Evolutionary conservation across 192 early-diverging fungal species (phyloP).

Genomic region (Chytriomyces hyalinus): DNA sequence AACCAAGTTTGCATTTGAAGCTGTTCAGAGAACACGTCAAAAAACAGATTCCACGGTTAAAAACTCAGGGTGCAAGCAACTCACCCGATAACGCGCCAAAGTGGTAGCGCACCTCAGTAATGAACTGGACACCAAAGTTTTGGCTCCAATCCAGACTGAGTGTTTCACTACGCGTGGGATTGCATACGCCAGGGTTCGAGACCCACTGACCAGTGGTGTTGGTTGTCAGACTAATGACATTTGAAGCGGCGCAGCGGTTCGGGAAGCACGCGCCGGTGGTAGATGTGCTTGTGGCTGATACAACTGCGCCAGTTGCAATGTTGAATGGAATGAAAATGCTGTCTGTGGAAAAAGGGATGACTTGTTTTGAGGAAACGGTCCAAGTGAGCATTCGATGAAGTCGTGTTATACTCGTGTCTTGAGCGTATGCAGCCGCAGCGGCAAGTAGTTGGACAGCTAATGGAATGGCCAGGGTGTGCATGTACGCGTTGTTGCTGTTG

Average conservation of each 20-base stretch:
- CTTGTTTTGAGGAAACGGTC: no score
- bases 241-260: constrained; percentile 1
- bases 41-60: neutral
- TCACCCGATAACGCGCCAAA: constrained; percentile 4
- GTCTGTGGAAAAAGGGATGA: neutral
- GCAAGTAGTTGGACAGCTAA: no score
- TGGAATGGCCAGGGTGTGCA: no score
- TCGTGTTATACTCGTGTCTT: no score
- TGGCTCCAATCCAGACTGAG: constrained; percentile 15
- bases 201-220: constrained; percentile 3
- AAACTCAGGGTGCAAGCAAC: neutral
- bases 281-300: neutral
- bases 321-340: constrained; percentile 20
- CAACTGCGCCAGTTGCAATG: constrained; percentile 9
- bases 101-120: constrained; percentile 22
- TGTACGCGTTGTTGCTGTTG: no score
- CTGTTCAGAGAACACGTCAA: neutral
- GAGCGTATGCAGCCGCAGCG: no score
- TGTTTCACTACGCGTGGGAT: constrained; percentile 2
- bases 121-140: constrained; percentile 27
- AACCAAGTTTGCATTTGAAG: constrained; percentile 10
- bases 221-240: constrained; percentile 12
- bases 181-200: neutral
- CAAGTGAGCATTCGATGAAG: no score
- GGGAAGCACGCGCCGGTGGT: constrained; percentile 12